These are phyloP conservation scores for Solanum hybrid DNA, from an alignment of 305 asterid genomes.

Conservation along the genomic window DNA sequence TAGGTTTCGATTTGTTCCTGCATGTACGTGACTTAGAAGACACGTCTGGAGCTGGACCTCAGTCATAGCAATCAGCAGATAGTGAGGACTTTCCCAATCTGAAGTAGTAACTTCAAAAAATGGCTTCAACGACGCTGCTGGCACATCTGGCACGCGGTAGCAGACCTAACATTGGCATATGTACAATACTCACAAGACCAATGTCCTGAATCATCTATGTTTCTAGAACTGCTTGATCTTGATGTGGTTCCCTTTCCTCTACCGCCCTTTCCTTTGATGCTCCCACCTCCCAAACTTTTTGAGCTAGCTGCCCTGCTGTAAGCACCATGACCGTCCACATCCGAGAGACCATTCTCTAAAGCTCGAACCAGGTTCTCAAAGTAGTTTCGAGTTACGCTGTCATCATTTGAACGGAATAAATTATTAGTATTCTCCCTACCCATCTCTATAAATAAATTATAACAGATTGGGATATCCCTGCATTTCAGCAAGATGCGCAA, in stretches of 20 bases:
- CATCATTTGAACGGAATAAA: slow-evolving; percentile 13
- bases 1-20: not conserved
- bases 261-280: slow-evolving; percentile 35
- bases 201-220: slow-evolving; percentile 50
- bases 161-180: slow-evolving; percentile 42
- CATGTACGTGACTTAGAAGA: not conserved
- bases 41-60: not conserved
- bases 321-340: slow-evolving; percentile 55
- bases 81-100: not conserved
- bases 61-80: not conserved
- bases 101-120: not conserved
- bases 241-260: slow-evolving; percentile 52
- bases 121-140: slow-evolving; percentile 48
- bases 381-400: slow-evolving; percentile 90
- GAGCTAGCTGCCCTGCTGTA: slow-evolving; percentile 54
- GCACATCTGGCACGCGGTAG: slow-evolving; percentile 62
- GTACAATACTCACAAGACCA: slow-evolving; percentile 85
- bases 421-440: not conserved
- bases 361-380: slow-evolving; percentile 91
- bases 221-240: slow-evolving; percentile 46
- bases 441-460: not conserved
- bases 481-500: not conserved
- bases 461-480: not conserved
- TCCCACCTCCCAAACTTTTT: slow-evolving; percentile 39
- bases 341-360: slow-evolving; percentile 79